A percentile compares a stretch with the other conserved stretches of the same genome.
These are phyloP conservation scores for Gremmenia infestans DNA, from an alignment of 2,329 filamentous ascomycete species.

Conservation along the genomic window DNA sequence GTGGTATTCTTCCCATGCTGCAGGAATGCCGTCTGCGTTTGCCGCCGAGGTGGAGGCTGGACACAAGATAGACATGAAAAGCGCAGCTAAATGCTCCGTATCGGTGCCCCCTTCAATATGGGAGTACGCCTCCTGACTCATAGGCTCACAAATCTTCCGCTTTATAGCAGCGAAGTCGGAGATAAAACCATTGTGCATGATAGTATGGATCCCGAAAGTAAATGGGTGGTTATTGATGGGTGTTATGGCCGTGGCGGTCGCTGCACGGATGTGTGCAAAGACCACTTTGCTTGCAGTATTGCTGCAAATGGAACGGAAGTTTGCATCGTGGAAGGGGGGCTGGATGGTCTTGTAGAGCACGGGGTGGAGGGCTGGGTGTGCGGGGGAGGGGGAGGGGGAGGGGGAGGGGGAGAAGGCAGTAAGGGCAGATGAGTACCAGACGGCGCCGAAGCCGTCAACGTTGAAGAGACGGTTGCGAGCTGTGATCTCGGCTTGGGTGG, in stretches of 20 bases:
- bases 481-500: constrained; percentile 39
- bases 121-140: constrained; percentile 43
- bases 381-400: constrained; percentile 23
- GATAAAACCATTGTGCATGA: constrained; percentile 53
- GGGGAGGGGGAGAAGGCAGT: constrained; percentile 28
- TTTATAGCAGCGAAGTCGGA: constrained; percentile 42
- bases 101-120: constrained; percentile 47
- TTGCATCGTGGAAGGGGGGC: constrained; percentile 48
- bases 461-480: constrained; percentile 49
- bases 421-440: constrained; percentile 46
- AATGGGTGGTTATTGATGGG: constrained; percentile 51
- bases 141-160: constrained; percentile 38
- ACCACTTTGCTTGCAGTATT: constrained; percentile 46
- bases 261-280: constrained; percentile 49
- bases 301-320: constrained; percentile 46
- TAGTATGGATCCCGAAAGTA: constrained; percentile 46
- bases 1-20: constrained; percentile 39
- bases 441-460: constrained; percentile 50
- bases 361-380: constrained; percentile 36
- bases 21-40: constrained; percentile 2
- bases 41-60: background rate
- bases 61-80: constrained; percentile 30
- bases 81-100: constrained; percentile 46
- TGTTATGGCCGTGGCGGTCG: constrained; percentile 41
- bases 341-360: constrained; percentile 48